Conservation (phyloP, 768 basidiomycete genomes). For the Saitozyma podzolica region DNA sequence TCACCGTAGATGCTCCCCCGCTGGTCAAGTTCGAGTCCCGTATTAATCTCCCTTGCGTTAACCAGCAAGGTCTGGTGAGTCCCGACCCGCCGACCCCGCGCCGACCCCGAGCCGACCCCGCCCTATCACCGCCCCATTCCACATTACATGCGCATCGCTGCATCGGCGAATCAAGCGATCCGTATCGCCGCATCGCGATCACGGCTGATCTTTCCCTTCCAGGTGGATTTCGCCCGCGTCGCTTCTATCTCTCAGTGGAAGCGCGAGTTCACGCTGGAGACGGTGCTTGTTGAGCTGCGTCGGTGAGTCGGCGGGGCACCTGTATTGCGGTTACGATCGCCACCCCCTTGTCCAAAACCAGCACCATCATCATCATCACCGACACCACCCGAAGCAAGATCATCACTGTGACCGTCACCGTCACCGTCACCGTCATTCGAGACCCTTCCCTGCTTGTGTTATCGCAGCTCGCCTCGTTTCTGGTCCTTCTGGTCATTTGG, state of each 20-base stretch:
- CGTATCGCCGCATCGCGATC: too few species aligned
- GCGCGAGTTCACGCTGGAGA: slow-evolving; percentile 77
- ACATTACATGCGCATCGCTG: not conserved
- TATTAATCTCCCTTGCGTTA: slow-evolving; percentile 93
- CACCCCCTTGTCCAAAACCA: not conserved
- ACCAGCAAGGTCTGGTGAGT: slow-evolving; percentile 62
- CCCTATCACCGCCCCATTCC: not conserved
- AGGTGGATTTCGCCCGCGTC: slow-evolving; percentile 73
- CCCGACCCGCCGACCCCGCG: not conserved
- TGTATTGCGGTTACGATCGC: too few species aligned
- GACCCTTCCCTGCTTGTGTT: too few species aligned
- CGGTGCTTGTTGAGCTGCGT: slow-evolving; percentile 85
- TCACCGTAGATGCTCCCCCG: slow-evolving; percentile 73
- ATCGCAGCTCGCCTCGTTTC: too few species aligned
- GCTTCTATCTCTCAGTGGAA: slow-evolving; percentile 74
- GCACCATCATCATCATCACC: not conserved
- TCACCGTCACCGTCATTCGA: too few species aligned
- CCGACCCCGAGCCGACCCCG: not conserved
- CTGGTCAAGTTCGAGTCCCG: slow-evolving; percentile 79
- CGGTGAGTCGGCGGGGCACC: slow-evolving; percentile 60
- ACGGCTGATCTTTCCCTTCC: not conserved
- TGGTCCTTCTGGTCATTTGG: too few species aligned
- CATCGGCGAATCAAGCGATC: too few species aligned
- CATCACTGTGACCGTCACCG: not conserved
- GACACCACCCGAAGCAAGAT: not conserved